Base-by-base conservation (phyloP, 2,329 filamentous ascomycete genomes). In the Pseudopyrenochaeta lycopersici region DNA sequence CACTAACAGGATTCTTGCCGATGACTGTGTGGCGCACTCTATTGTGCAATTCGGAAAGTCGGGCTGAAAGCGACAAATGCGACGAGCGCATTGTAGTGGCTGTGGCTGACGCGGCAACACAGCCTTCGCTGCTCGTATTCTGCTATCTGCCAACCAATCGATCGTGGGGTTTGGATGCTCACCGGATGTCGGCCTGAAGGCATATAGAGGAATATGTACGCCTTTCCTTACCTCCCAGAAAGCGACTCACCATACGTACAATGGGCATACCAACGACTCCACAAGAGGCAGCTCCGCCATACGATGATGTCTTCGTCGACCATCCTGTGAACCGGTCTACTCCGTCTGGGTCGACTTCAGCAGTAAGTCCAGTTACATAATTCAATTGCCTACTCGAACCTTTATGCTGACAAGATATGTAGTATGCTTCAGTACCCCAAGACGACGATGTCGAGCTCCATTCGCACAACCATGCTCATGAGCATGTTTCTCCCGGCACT, bases 381-480 rank as follows among this genome's bases (percentile, higher is more conserved):
- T 15, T 1, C 23, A 27, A n/a, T n/a, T n/a, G n/a, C n/a, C n/a
- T 17, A 23, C 4, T n/a, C 7, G n/a, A 27, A 7, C 21, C 23
- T 4, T 27, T 9, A 27, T 27, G 9, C 23, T 27, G 23, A 27
- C 23, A 27, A 27, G 23, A 27, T 27, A 27, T 27, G 23, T 36
- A 71, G 68, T 72, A 72, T 38, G 51, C 61, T n/a, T 33, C 58
- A 6, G 46, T 71, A 4, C 56, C 62, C 12, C 66, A 71, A 60
- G 58, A 60, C 39, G 67, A 72, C 15, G 66, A 67, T 43, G 45
- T 69, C 21, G 67, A 70, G 39, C 54, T 62, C 10, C 51, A 62
- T 30, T 56, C 56, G 27, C 58, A 63, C 42, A 15, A 39, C 21
- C 61, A 67, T 33, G 49, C 31, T 14, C 49, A 41, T 32, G 11